Percentiles rank a stretch among this genome's conserved stretches.
phyloP scores from a whole-genome alignment of 345 rosid genomes.

The Citrus australasica region DNA sequence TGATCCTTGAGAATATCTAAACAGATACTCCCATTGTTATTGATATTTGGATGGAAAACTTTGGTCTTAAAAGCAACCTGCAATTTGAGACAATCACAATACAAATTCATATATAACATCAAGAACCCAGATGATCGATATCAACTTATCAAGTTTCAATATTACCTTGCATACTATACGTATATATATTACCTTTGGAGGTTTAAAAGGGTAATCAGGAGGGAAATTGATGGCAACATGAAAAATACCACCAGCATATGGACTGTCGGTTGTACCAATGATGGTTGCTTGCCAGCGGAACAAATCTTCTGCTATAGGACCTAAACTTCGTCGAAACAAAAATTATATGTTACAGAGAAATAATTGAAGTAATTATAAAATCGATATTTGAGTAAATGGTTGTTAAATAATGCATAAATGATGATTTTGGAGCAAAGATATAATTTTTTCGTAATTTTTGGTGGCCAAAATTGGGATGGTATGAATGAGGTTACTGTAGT shows the following conservation, averaged over 20 bases:
- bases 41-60: slow-evolving; percentile 34
- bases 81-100: neutral
- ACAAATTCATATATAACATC: too few relatives aligned
- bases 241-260: slow-evolving; percentile 22
- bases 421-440: too few relatives aligned
- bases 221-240: slow-evolving; percentile 27
- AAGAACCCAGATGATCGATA: too few relatives aligned
- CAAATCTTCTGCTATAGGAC: slow-evolving; percentile 24
- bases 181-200: slow-evolving; percentile 19
- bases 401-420: too few relatives aligned
- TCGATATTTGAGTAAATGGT: neutral
- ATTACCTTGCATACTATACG: neutral
- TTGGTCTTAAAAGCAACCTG: slow-evolving; percentile 34
- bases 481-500: too few relatives aligned
- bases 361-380: neutral
- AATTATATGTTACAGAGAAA: neutral
- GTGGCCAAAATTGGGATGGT: too few relatives aligned
- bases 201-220: slow-evolving; percentile 33
- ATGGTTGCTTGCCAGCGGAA: slow-evolving; percentile 31
- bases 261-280: slow-evolving; percentile 26
- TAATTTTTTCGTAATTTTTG: too few relatives aligned
- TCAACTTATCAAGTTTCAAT: too few relatives aligned
- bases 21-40: slow-evolving; percentile 32
- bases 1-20: slow-evolving; percentile 37
- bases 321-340: neutral